These are phyloP conservation scores for Coemansia sp. DNA, from an alignment of 192 early-diverging fungal genomes.

Conservation along the genomic window DNA sequence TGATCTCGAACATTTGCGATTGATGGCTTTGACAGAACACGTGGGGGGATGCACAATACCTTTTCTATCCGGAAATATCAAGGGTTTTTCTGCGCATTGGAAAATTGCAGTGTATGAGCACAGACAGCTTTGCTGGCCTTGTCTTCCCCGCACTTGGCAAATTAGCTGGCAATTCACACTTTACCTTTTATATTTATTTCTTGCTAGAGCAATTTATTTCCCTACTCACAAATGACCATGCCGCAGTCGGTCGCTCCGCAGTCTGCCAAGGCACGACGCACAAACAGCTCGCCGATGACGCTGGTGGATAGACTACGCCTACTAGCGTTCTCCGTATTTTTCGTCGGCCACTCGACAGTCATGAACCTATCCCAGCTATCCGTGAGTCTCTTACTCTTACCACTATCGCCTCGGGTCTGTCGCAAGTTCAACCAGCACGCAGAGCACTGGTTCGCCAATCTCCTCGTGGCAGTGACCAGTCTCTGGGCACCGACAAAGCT, in stretches of 20 bases:
- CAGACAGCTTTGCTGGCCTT: background rate
- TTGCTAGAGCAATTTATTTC: background rate
- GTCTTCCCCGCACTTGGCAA: background rate
- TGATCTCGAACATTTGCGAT: background rate
- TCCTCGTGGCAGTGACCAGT: conserved; percentile 43
- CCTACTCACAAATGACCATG: conserved; percentile 7
- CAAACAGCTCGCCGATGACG: conserved; percentile 54
- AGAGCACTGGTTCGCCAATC: conserved; percentile 54
- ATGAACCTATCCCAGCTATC: conserved; percentile 55
- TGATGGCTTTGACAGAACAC: background rate
- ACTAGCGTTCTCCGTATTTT: conserved; percentile 36
- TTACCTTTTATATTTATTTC: background rate
- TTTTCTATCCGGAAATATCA: too few relatives aligned
- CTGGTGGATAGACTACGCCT: conserved; percentile 32
- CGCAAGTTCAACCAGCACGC: conserved; percentile 59
- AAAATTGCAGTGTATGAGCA: too few relatives aligned
- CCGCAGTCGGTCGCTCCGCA: background rate
- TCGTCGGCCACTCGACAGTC: conserved; percentile 45
- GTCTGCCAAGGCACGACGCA: conserved; percentile 22
- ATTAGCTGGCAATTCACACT: background rate
- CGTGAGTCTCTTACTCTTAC: conserved; percentile 37
- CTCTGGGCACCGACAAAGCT: conserved; percentile 57
- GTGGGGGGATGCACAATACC: background rate
- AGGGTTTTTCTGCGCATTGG: too few relatives aligned
- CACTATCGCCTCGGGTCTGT: conserved; percentile 21